Base-by-base conservation (phyloP, 2,329 filamentous ascomycete genomes). In the Claviceps lovelessii region DNA sequence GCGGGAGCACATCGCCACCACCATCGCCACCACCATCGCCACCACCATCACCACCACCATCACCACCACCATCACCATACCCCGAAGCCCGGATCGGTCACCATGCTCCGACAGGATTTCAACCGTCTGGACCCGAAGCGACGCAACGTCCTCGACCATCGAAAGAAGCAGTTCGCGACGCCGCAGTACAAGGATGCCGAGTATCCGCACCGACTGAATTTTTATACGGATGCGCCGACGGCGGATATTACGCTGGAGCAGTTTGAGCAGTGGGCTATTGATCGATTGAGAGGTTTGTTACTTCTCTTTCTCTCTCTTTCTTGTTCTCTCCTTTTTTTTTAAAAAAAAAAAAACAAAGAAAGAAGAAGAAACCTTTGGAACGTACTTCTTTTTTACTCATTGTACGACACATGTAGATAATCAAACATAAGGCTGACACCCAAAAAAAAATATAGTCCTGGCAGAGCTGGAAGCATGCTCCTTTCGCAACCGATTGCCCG, bases 241-340 rank as follows among this genome's bases (percentile, higher is more conserved):
- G 86, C 87, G 50, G 93, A 98, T 66, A 93, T 98, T 62, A 95
- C 89, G 0, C 82, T 98, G 46, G 93, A 98, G 67, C 85, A 98
- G 67, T 98, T 98, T 64, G 93, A 98, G 68, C 90, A 95, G 78
- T 98, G 93, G 93, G 93, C 90, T 11, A 97, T 98, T 64, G 88
- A 95, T 64, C 79, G 93, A 55, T 70, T 98, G 60, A 85, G 89
- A 72, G 80, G 89, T 89, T 73, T 54, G 73, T 53, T 9, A 5
- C 10, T 19, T 49, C 15, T 28, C 5, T 28, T 17, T 3, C 28
- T 17, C 11, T 3, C 10, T 28, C 7, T 6, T 15, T 17, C 13
- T 31, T 4, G 11, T 2, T 48, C 5, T 48, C 10, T 1, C 11
- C 28, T 33, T 31, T 19, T 17, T 44, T 19, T 19, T 19, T 23